A percentile compares a stretch with the other conserved stretches of the same genome.
phyloP scores from a whole-genome alignment of 83 land plant species.

The Picea abies region DNA sequence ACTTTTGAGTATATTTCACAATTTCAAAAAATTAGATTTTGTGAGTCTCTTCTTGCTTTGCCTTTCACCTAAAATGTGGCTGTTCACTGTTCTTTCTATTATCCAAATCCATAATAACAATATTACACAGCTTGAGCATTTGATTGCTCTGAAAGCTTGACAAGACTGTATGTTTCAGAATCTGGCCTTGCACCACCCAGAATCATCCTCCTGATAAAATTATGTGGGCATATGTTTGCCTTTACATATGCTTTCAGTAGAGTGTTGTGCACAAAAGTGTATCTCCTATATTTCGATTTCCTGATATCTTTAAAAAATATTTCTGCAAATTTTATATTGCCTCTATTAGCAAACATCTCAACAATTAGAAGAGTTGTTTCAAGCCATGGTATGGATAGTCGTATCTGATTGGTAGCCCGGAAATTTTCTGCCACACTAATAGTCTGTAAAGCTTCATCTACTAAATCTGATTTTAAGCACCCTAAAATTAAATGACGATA shows the following conservation, averaged over 20 bases:
- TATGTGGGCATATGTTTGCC: slow-evolving; percentile 59
- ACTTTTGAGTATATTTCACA: no score
- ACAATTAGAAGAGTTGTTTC: slow-evolving; percentile 58
- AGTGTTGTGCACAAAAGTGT: slow-evolving; percentile 66
- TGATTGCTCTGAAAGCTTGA: slow-evolving; percentile 44
- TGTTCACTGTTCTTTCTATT: no score
- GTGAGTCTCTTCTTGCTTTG: no score
- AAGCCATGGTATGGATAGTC: slow-evolving; percentile 69
- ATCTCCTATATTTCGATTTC: slow-evolving; percentile 50
- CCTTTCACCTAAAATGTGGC: no score
- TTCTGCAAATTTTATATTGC: slow-evolving; percentile 54
- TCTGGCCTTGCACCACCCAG: slow-evolving; percentile 74
- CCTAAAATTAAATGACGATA: slow-evolving; percentile 62
- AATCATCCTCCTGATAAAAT: slow-evolving; percentile 66
- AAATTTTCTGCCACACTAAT: slow-evolving; percentile 36
- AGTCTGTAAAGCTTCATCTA: slow-evolving; percentile 58
- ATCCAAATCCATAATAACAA: no score
- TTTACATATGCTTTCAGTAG: slow-evolving; percentile 64
- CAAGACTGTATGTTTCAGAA: slow-evolving; percentile 64
- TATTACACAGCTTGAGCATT: no score
- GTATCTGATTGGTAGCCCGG: slow-evolving; percentile 28
- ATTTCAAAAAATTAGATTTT: no score
- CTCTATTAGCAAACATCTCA: slow-evolving; percentile 61
- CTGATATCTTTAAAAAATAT: slow-evolving; percentile 49
- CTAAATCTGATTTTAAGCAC: slow-evolving; percentile 61